phyloP scores from a whole-genome alignment of 2,329 filamentous ascomycete species.

The Hyphodiscus sp. region DNA sequence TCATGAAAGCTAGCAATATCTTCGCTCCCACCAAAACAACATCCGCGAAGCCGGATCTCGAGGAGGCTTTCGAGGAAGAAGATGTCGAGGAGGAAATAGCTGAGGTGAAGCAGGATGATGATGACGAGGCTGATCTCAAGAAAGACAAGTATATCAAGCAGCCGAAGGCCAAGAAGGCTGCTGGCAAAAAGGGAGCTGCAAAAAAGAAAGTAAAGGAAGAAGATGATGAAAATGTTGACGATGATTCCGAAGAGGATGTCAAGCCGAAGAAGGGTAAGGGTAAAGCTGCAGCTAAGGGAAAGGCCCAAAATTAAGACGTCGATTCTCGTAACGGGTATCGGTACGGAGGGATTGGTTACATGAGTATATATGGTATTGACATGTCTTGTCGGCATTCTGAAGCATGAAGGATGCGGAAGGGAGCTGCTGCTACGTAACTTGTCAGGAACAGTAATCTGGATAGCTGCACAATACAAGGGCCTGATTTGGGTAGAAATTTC shows the following conservation, averaged over 20 bases:
- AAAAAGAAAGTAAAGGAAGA: constrained; percentile 27
- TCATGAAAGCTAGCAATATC: constrained; percentile 86
- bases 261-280: constrained; percentile 24
- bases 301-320: constrained; percentile 19
- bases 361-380: neutral
- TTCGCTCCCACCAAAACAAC: constrained; percentile 62
- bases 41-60: constrained; percentile 81
- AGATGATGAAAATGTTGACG: constrained; percentile 21
- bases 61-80: constrained; percentile 92
- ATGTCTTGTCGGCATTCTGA: neutral
- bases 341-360: neutral
- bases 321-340: neutral
- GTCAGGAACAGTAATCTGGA: neutral
- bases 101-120: constrained; percentile 46
- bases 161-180: constrained; percentile 65
- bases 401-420: neutral
- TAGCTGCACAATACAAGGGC: neutral
- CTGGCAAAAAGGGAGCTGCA: constrained; percentile 44
- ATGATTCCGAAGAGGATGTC: constrained; percentile 18
- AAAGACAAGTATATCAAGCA: constrained; percentile 96
- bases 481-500: neutral
- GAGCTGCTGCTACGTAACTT: neutral
- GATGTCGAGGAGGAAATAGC: constrained; percentile 64
- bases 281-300: constrained; percentile 19
- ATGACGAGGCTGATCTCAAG: constrained; percentile 71